These are phyloP conservation scores for Xylariaceae sp. DNA, from an alignment of 2,329 filamentous ascomycete species.

Conservation along the genomic window DNA sequence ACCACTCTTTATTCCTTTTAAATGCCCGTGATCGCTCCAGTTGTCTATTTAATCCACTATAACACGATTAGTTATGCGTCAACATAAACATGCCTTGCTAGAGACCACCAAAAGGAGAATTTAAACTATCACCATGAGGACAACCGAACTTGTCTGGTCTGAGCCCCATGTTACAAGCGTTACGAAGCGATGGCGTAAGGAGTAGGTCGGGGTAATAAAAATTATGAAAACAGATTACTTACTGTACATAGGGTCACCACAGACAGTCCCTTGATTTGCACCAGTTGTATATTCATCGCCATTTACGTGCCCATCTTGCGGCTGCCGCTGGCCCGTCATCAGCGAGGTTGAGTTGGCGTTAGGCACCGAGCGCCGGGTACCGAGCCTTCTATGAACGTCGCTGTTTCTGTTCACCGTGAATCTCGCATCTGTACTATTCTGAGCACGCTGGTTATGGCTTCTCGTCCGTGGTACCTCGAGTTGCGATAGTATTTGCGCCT, in stretches of 20 bases:
- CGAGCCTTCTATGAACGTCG: conserved; percentile 47
- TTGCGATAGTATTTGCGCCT: conserved; percentile 43
- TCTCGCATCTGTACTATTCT: conserved; percentile 43
- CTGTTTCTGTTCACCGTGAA: conserved; percentile 53
- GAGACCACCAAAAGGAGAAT: too few species aligned
- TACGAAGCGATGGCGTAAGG: background rate
- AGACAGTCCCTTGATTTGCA: conserved; percentile 53
- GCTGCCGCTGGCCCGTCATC: conserved; percentile 45
- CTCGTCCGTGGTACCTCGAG: conserved; percentile 54
- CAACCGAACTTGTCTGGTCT: too few species aligned
- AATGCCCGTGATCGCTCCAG: conserved; percentile 17
- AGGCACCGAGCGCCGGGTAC: conserved; percentile 54
- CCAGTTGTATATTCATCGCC: conserved; percentile 51
- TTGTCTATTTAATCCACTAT: conserved; percentile 25
- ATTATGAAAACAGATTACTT: conserved; percentile 9
- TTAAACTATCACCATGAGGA: too few species aligned
- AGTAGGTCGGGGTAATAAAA: background rate
- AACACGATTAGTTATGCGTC: conserved; percentile 1
- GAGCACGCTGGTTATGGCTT: conserved; percentile 47
- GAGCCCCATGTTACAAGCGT: too few species aligned
- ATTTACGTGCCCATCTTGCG: conserved; percentile 44
- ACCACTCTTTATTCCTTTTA: conserved; percentile 16
- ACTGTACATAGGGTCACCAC: conserved; percentile 57
- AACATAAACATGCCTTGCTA: too few species aligned
- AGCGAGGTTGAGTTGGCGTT: conserved; percentile 51